Conservation (phyloP, 257 asterid species). For the Agastache rugosa region DNA sequence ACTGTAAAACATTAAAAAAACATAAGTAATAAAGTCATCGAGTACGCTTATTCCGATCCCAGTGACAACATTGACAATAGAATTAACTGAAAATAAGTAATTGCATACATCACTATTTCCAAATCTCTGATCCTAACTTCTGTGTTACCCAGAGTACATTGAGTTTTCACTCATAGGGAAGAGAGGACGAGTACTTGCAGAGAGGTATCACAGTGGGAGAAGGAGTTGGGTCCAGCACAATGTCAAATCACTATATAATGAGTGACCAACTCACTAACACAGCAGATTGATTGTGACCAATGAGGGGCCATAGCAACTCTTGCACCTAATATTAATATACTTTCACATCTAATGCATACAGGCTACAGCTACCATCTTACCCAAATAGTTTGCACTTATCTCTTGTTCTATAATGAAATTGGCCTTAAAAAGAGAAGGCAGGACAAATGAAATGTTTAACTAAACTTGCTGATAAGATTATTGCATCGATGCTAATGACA, state of each 20-base stretch:
- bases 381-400: background rate
- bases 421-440: background rate
- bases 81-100: background rate
- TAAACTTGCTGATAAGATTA: background rate
- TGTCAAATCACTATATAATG: background rate
- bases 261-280: background rate
- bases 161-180: background rate
- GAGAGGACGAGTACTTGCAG: background rate
- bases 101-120: background rate
- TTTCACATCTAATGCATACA: background rate
- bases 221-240: background rate
- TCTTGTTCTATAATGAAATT: background rate
- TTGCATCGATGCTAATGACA: constrained; percentile 13
- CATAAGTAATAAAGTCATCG: background rate
- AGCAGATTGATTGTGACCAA: background rate
- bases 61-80: background rate
- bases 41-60: background rate
- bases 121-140: background rate
- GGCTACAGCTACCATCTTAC: background rate
- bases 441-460: constrained; percentile 8
- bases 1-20: background rate
- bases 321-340: background rate
- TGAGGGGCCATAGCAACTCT: constrained; percentile 5
- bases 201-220: background rate
- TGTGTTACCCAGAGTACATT: background rate